These are phyloP conservation scores for Pulveroboletus sp. DNA, from an alignment of 1,284 basidiomycete genomes.

Conservation along the genomic window DNA sequence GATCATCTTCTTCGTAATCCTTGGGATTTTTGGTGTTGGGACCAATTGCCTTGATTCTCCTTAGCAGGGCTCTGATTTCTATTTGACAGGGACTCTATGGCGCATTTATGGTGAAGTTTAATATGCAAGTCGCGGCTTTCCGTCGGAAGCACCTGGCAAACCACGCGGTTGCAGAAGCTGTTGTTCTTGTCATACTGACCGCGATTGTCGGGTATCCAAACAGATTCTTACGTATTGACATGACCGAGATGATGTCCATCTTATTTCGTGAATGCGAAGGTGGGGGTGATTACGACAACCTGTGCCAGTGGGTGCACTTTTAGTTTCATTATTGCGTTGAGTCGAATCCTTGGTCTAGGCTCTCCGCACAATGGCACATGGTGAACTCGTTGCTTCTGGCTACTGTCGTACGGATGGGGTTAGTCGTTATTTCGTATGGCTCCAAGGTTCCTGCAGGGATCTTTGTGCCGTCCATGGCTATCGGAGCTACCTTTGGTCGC, in stretches of 20 bases:
- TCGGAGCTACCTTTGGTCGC: conserved; percentile 93
- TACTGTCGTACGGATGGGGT: conserved; percentile 81
- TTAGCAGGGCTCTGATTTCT: conserved; percentile 7
- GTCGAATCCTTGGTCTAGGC: conserved; percentile 47
- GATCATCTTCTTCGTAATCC: conserved; percentile 92
- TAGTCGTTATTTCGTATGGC: conserved; percentile 94
- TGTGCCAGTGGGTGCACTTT: conserved; percentile 82
- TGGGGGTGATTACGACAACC: conserved; percentile 86
- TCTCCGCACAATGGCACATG: conserved; percentile 92
- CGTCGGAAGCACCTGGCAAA: conserved; percentile 85
- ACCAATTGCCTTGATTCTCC: background rate
- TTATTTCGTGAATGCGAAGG: conserved; percentile 97
- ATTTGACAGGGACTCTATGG: conserved; percentile 86
- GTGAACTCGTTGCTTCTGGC: conserved; percentile 91
- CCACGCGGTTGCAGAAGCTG: conserved; percentile 88
- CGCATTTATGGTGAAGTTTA: conserved; percentile 96
- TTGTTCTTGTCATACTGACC: conserved; percentile 84
- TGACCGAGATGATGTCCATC: conserved; percentile 97
- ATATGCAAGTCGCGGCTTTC: conserved; percentile 93
- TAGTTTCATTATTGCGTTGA: conserved; percentile 3
- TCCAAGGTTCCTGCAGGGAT: conserved; percentile 97
- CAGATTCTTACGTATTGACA: conserved; percentile 93
- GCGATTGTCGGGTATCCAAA: conserved; percentile 94
- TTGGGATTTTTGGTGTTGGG: conserved; percentile 92
- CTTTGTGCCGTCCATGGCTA: conserved; percentile 97